Conservation (phyloP, 257 asterid species). For the Osmanthus fragrans region DNA sequence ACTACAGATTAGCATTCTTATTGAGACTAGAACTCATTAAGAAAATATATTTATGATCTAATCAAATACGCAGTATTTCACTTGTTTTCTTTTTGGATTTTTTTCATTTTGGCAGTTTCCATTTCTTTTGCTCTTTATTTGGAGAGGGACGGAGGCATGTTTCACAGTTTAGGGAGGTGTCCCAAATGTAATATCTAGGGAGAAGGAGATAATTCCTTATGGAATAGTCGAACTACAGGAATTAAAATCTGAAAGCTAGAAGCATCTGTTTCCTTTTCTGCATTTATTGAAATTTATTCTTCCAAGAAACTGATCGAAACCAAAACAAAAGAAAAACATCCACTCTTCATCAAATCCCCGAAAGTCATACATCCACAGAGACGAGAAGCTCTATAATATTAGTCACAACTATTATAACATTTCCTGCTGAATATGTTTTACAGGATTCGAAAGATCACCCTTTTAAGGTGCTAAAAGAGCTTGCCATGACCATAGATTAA, state of each 20-base stretch:
- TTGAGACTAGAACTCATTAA: background rate
- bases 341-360: background rate
- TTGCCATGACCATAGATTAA: background rate
- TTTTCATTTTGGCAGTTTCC: background rate
- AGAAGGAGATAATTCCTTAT: background rate
- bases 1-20: background rate
- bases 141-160: background rate
- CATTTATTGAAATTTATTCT: background rate
- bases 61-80: background rate
- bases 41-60: background rate
- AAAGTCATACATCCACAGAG: background rate
- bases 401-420: background rate
- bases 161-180: background rate
- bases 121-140: background rate
- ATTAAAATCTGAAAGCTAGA: background rate
- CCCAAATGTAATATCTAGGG: background rate
- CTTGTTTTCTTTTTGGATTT: background rate
- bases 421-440: slow-evolving; percentile 2
- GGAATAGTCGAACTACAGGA: background rate
- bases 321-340: background rate
- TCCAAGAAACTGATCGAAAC: background rate
- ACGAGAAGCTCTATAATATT: background rate
- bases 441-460: background rate
- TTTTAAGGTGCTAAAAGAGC: background rate
- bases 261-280: background rate